Evolutionary conservation across 257 asterid species (phyloP).

Genomic region (Misopates orontium): DNA sequence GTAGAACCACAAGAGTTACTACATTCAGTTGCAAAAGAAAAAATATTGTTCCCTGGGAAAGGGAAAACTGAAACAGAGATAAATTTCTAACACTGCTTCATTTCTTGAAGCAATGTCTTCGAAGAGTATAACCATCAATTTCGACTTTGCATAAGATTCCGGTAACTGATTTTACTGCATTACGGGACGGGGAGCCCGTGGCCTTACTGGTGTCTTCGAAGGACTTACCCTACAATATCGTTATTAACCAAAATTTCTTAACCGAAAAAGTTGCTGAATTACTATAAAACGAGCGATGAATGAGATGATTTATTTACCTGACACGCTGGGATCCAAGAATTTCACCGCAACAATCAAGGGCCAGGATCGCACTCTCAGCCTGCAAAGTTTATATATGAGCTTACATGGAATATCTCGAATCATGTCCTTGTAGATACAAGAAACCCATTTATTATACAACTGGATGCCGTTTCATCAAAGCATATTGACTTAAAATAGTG

Average conservation of each 20-base stretch:
- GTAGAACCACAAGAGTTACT: slow-evolving; percentile 7
- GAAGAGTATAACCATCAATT: slow-evolving; percentile 24
- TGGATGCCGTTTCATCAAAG: background rate
- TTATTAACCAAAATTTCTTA: background rate
- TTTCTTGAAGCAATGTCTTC: slow-evolving; percentile 23
- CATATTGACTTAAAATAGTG: too few relatives aligned
- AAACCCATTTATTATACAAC: background rate
- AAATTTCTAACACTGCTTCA: slow-evolving; percentile 20
- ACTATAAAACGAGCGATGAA: background rate
- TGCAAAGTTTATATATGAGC: slow-evolving; percentile 18
- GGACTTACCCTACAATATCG: slow-evolving; percentile 51
- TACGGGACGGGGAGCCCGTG: slow-evolving; percentile 39
- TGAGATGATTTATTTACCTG: slow-evolving; percentile 34
- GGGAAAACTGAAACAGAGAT: slow-evolving; percentile 3
- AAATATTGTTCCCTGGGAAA: slow-evolving; percentile 28
- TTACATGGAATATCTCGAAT: background rate
- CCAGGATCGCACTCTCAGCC: slow-evolving; percentile 64
- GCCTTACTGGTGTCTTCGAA: slow-evolving; percentile 69
- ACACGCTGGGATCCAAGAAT: slow-evolving; percentile 54
- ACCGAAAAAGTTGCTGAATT: background rate
- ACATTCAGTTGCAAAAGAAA: slow-evolving; percentile 14
- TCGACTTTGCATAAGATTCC: background rate
- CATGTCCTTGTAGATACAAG: background rate
- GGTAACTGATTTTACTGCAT: slow-evolving; percentile 21
- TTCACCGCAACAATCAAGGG: slow-evolving; percentile 60